Base-by-base conservation (phyloP, 306 rosid genomes). In the Pyrus betulifolia region DNA sequence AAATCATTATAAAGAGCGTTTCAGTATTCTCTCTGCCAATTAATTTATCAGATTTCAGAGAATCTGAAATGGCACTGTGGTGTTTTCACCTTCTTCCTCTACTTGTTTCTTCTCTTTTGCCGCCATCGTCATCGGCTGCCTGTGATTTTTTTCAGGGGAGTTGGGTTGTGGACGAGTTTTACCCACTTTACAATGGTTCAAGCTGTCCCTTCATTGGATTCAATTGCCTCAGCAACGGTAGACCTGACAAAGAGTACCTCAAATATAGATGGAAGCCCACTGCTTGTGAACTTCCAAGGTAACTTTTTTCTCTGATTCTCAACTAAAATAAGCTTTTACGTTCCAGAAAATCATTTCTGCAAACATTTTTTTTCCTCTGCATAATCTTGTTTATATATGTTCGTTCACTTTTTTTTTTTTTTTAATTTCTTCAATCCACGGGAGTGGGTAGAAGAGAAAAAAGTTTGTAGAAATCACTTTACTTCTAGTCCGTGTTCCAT, bases 211-310 rank as follows among this genome's bases (percentile, higher is more conserved):
- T 84, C 74, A 86, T 91, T 11, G 88, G 80, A 19, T 89, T 87
- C 71, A 77, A 87, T 76, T 91, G 93, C 73, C 62, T 82, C 13
- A 68, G 19, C 62, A 87, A 91, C 81, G 91, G 96, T 6, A 85
- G 96, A 61, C 82, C 88, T 23, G 91, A 86, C 63, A 25, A 18
- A 0, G 76, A 79, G 11, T 91, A 84, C 73, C 93, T 91, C 80
- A 77, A 75, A 5, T 91, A 85, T 69, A 78, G 82, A 76, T 91
- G 96, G 93, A 84, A 89, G 57, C 91, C 91, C 79, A 81, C 54
- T 30, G 68, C 11, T 67, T 91, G 96, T 75, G 79, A 83, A 33
- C 87, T 89, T 78, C 87, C 89, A 15, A 84, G 93, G 96, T 89
- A 71, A 55, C 33, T 4, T 4, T 11, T 51, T 51, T 51, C 57